These are phyloP conservation scores for Botryotinia convoluta DNA, from an alignment of 2,329 filamentous ascomycete species.

Conservation along the genomic window DNA sequence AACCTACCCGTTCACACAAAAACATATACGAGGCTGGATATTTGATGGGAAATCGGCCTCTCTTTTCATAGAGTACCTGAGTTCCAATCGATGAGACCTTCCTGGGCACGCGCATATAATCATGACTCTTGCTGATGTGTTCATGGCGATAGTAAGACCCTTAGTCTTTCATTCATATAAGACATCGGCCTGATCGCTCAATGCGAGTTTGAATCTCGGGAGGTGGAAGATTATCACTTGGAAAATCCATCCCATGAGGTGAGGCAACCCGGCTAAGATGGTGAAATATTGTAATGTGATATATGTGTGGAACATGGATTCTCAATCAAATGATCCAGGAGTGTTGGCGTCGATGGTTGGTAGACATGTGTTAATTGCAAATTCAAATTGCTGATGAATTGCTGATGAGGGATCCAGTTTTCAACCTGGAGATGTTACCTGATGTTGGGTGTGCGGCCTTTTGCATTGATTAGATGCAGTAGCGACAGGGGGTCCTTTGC, in stretches of 20 bases:
- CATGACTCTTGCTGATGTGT: conserved; percentile 19
- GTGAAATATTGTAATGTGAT: conserved; percentile 8
- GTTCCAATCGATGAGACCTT: conserved; percentile 14
- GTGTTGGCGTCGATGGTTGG: conserved; percentile 17
- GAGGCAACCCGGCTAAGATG: conserved; percentile 16
- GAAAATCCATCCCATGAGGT: conserved; percentile 6
- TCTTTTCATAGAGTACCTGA: conserved; percentile 3
- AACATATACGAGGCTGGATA: conserved; percentile 9
- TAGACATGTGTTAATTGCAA: conserved; percentile 16
- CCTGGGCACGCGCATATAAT: conserved; percentile 10
- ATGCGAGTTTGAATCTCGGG: conserved; percentile 6
- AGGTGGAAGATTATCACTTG: conserved; percentile 19
- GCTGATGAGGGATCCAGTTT: conserved; percentile 18
- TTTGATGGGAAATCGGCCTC: not conserved
- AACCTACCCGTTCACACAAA: conserved; percentile 9
- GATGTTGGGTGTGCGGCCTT: conserved; percentile 23
- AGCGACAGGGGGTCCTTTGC: conserved; percentile 21
- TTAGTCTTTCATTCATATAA: conserved; percentile 11
- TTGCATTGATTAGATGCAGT: conserved; percentile 26
- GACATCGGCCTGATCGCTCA: conserved; percentile 15
- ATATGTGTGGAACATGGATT: conserved; percentile 14
- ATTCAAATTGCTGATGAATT: conserved; percentile 16
- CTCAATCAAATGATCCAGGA: conserved; percentile 15
- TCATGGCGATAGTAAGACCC: conserved; percentile 11
- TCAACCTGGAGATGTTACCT: conserved; percentile 24